Percentiles rank a stretch among this genome's conserved stretches.
Conservation (phyloP, 1,284 basidiomycete genomes). For the Papiliotrema laurentii region DNA sequence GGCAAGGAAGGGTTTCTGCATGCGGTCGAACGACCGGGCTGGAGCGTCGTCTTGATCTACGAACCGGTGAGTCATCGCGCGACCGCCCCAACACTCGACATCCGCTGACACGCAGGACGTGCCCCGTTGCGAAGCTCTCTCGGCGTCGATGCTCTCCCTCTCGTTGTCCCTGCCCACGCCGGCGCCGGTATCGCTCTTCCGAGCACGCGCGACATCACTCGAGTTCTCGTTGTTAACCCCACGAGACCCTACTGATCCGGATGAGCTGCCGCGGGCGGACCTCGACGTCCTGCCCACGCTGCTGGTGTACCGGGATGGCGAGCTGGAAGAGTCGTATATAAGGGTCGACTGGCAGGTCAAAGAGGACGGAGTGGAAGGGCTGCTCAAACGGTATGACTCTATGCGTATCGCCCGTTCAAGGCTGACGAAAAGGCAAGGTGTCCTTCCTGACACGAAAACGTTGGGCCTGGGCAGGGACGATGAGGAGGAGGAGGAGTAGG, state of each 20-base stretch:
- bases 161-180: constrained; percentile 22
- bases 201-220: constrained; percentile 36
- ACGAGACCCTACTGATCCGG: constrained; percentile 10
- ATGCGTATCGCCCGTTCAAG: too few species aligned
- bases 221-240: constrained; percentile 36
- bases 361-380: constrained; percentile 29
- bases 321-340: constrained; percentile 38
- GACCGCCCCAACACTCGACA: not conserved
- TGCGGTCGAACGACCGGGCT: constrained; percentile 38
- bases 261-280: constrained; percentile 27
- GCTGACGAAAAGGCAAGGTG: too few species aligned
- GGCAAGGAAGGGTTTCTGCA: constrained; percentile 32
- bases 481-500: too few species aligned
- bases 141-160: constrained; percentile 28
- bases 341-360: constrained; percentile 42
- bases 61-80: constrained; percentile 36
- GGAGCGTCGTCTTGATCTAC: constrained; percentile 42
- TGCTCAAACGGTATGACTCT: constrained; percentile 37
- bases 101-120: constrained; percentile 22
- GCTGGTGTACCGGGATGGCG: constrained; percentile 42
- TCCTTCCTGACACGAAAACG: not conserved
- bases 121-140: constrained; percentile 30
- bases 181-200: constrained; percentile 18
- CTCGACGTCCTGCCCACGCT: constrained; percentile 45
- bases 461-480: not conserved